Evolutionary conservation across 352 stramenopile species (phyloP), one percentile per base, ranked within the genome.

Genomic region (Globisporangium apiculatum): DNA sequence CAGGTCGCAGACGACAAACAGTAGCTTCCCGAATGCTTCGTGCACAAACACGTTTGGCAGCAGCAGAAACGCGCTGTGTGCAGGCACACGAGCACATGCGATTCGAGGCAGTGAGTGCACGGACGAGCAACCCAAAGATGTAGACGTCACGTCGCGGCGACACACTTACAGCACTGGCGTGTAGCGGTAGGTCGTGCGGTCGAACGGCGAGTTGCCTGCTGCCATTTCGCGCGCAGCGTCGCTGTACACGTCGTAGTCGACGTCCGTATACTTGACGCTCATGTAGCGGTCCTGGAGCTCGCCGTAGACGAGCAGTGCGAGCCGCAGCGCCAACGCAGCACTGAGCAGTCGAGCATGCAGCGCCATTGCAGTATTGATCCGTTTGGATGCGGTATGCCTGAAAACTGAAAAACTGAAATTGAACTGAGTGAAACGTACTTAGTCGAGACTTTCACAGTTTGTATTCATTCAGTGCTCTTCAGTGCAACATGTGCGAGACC

Each of bases 181-280:
- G 75, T 99, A 99, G 57, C 97, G 95, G 80, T 99, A 99, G 6
- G 97, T 99, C 36, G 96, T 96, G 60, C 97, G 87, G 54, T 96
- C 83, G 64, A 98, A 99, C 0, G 97, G 96, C 50, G 89, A 97
- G 65, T 88, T 66, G 42, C 87, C 87, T 10, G 76, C 53, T 17
- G 81, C 76, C 45, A 99, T 73, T 63, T 98, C 85, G 18, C 79
- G 69, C 15, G 97, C 96, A 5, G 95, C 97, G 75, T 99, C 97
- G 31, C 88, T 96, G 77, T 99, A 99, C 18, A 99, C 97, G 49
- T 98, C 81, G 73, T 99, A 99, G 76, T 99, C 97, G 43, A 99
- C 91, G 61, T 99, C 97, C 14, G 97, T 99, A 71, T 99, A 99
- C 60, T 96, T 96, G 57, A 96, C 84, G 36, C 64, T 51, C 70